A percentile compares a stretch with the other conserved stretches of the same genome.
Evolutionary conservation across 106 monocot species (phyloP).

Genomic region (Dendrobium catenatum): DNA sequence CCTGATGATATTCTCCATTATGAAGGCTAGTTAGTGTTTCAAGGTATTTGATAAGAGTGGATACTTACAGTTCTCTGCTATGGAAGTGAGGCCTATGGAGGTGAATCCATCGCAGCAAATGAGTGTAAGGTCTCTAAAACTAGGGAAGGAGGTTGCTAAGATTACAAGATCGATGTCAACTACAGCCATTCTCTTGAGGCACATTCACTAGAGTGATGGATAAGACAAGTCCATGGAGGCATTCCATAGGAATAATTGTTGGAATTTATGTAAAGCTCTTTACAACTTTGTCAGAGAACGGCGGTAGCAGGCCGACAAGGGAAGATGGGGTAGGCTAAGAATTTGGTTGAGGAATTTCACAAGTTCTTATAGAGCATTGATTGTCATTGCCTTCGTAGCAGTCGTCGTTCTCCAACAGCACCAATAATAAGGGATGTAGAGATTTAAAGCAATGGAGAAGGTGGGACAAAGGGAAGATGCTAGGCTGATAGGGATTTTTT

Average conservation of each 20-base stretch:
- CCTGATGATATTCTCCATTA: not conserved
- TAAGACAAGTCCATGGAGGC: conserved; percentile 29
- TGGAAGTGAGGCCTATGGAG: conserved; percentile 50
- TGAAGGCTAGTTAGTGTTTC: not conserved
- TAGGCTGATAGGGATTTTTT: too few relatives aligned
- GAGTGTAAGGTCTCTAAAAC: conserved; percentile 46
- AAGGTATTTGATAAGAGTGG: not conserved
- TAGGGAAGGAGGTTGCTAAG: conserved; percentile 34
- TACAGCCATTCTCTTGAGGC: conserved; percentile 72
- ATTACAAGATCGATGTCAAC: conserved; percentile 33
- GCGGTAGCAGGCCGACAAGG: not conserved
- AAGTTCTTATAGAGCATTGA: not conserved
- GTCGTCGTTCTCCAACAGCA: not conserved
- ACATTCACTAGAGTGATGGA: conserved; percentile 50
- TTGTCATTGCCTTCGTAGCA: conserved; percentile 5
- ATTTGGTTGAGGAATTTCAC: not conserved
- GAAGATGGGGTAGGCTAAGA: too few relatives aligned
- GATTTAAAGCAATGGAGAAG: too few relatives aligned
- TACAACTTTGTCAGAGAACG: conserved; percentile 17
- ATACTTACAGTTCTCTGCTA: conserved; percentile 72
- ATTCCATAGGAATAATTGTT: conserved; percentile 35
- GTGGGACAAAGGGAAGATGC: too few relatives aligned
- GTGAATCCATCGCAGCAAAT: conserved; percentile 70
- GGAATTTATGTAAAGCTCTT: conserved; percentile 16
- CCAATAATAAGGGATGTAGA: not conserved